Base-by-base conservation (phyloP, 2,329 filamentous ascomycete species). In the Myriosclerotinia curreyana region DNA sequence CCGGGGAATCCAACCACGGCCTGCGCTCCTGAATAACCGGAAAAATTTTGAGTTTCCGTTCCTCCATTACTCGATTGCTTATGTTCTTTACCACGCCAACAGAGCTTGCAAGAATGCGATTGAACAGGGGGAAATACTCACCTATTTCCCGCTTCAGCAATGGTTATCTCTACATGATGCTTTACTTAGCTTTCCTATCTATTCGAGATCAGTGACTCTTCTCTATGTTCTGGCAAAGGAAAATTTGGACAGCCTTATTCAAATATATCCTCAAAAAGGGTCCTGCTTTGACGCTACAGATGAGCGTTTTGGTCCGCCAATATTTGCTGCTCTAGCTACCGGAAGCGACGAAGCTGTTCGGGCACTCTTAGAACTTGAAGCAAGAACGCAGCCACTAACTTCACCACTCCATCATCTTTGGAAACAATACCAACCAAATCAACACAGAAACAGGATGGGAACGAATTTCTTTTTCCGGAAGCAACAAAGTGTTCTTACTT, bases 81-180 rank as follows among this genome's bases (percentile, higher is more conserved):
- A 79, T 60, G 49, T 81, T 12, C 69, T 82, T 20, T 65, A 70
- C 54, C 80, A 82, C 64, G 75, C 79, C 12, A 69, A 82, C 50
- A 36, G 22, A 42, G 77, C 79, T 49, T 69, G 74, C 61, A 65
- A 68, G 5, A 66, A 66, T 69, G 67, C 64, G 2, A 68, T 77
- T 40, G 38, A 68, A 5, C 78, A 81, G 66, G 46, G 61, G 4
- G 52, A 65, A 0, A 79, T 80, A 65, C 38, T 81, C 1, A 36
- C 61, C 6, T 34, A 68, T 6, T 78, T 78, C 42, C 59, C 62
- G 20, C 53, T 72, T 34, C 9, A 62, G 9, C 20, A 53, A 0
- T 79, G 76, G 76, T 70, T 76, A 34, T 36, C 52, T 0, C 46
- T 75, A 0, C 58, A 69, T 34, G 78, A 78, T 58, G 4, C 71